A percentile compares a stretch with the other conserved stretches of the same genome.
phyloP scores from a whole-genome alignment of 352 stramenopile species.

The Pythium rhizo-oryzae region DNA sequence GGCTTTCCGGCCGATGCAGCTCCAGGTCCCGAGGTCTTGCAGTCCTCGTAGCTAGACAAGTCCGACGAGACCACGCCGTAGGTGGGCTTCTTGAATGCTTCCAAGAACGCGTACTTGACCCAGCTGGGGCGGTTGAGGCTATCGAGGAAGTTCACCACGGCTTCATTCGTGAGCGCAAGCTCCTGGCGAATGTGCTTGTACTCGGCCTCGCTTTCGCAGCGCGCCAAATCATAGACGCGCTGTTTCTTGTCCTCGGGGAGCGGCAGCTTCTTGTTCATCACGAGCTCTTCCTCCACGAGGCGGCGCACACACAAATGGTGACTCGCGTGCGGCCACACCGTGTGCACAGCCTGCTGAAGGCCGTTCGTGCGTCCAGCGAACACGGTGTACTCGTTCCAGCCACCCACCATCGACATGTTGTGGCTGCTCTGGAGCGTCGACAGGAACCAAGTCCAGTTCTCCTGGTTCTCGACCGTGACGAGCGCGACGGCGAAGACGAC shows the following conservation, averaged over 20 bases:
- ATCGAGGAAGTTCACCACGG: slow-evolving; percentile 56
- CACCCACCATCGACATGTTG: slow-evolving; percentile 27
- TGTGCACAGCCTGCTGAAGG: slow-evolving; percentile 53
- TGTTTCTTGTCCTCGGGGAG: slow-evolving; percentile 71
- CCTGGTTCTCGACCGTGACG: slow-evolving; percentile 62
- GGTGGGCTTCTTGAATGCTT: slow-evolving; percentile 62
- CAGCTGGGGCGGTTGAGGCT: slow-evolving; percentile 57
- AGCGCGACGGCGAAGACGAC: slow-evolving; percentile 70
- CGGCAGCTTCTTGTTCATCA: slow-evolving; percentile 57
- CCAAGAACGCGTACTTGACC: slow-evolving; percentile 82
- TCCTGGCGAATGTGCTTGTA: slow-evolving; percentile 63
- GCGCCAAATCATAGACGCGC: slow-evolving; percentile 66
- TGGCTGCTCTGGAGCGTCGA: slow-evolving; percentile 46
- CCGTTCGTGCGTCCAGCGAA: slow-evolving; percentile 59
- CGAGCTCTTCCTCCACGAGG: slow-evolving; percentile 71
- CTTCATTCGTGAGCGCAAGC: slow-evolving; percentile 54
- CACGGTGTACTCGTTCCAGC: slow-evolving; percentile 71
- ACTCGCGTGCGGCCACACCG: slow-evolving; percentile 55
- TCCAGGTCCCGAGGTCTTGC: not conserved
- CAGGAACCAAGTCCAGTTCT: slow-evolving; percentile 83
- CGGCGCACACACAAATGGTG: slow-evolving; percentile 77
- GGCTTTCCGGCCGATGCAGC: not conserved
- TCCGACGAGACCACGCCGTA: slow-evolving; percentile 78
- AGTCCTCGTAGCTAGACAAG: slow-evolving; percentile 32
- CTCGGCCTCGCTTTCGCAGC: slow-evolving; percentile 71